Base-by-base conservation (phyloP, 495 filamentous ascomycete genomes). In the Penicillium longicatenatum region DNA sequence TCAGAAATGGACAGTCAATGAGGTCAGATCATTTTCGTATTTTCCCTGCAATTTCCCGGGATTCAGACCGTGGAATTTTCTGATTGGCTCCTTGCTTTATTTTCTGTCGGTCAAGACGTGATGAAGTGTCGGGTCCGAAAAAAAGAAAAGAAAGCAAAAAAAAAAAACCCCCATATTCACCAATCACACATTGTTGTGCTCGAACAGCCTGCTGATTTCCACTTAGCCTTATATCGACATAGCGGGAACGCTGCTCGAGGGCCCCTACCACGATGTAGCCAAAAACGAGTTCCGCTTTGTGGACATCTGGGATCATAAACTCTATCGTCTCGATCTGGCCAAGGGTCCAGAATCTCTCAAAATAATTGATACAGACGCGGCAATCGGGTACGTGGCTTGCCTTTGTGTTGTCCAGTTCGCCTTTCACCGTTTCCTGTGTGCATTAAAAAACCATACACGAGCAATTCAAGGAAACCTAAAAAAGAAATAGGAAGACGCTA, bases 221-320 rank as follows among this genome's bases (percentile, higher is more conserved):
- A 9, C 39, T 56, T 54, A 91, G 85, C 90, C 93, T 22, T 96
- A 88, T 74, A 73, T 96, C 45, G 75, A 89, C 58, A 76, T 88
- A 52, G 78, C 87, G 52, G 92, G 89, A 69, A 79, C 76, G 14
- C 79, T 97, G 26, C 89, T 91, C 55, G 92, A 97, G 75, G 93
- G 86, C 2, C 93, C 93, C 14, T 92, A 83, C 76, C 90, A 88
- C 72, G 89, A 94, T 65, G 68, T 78, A 26, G 71, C 72, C 21
- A 86, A 80, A 41, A 82, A 91, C 61, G 84, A 83, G 57, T 83
- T 96, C 39, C 90, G 93, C 60, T 96, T 94, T 71, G 85, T 96
- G 57, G 93, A 98, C 75, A 94, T 96, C 72, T 90, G 86, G 72
- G 83, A 90, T 58, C 79, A 88, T 67, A 84, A 86, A 59, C 68